Evolutionary conservation across 306 rosid species (phyloP), one percentile per base, ranked within the genome.

Genomic region (Cicer cuneatum): DNA sequence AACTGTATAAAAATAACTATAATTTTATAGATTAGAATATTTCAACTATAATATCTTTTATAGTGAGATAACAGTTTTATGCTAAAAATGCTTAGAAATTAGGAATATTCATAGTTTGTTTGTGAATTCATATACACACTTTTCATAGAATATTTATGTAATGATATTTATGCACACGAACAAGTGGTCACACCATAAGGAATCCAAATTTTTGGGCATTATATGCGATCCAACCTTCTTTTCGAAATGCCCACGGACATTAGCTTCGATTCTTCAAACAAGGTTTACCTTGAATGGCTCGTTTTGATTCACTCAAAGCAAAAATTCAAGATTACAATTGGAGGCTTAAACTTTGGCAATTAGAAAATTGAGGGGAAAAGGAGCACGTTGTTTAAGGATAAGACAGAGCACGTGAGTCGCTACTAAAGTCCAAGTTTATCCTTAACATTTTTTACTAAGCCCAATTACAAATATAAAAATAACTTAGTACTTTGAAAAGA

Each of bases 201-300:
- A 73, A 24, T 48, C 51, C 79, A 64, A 47, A 47, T 3, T 57
- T 70, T 48, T 57, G 67, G 71, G 83, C 42, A 71, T 18, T 49
- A 78, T 49, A 78, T 79, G 73, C 78, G 72, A 61, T 79, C 79
- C 84, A 75, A 83, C 82, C 86, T 75, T 83, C 76, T 75, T 71
- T 75, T 71, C 39, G 81, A 75, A 83, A 76, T 74, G 46, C 76
- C 81, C 78, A 74, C 57, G 66, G 75, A 75, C 81, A 83, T 41
- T 56, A 79, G 66, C 75, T 54, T 75, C 41, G 83, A 83, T 83
- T 78, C 78, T 82, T 83, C 69, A 75, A 79, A 75, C 79, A 19
- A 71, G 10, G 48, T 52, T 39, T 38, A 67, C 76, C 83, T 69
- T 39, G 83, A 62, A 78, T 6, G 6, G 45, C 83, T 78, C 77